Conservation (phyloP, 2,329 filamentous ascomycete species). For the Alternaria alternata region DNA sequence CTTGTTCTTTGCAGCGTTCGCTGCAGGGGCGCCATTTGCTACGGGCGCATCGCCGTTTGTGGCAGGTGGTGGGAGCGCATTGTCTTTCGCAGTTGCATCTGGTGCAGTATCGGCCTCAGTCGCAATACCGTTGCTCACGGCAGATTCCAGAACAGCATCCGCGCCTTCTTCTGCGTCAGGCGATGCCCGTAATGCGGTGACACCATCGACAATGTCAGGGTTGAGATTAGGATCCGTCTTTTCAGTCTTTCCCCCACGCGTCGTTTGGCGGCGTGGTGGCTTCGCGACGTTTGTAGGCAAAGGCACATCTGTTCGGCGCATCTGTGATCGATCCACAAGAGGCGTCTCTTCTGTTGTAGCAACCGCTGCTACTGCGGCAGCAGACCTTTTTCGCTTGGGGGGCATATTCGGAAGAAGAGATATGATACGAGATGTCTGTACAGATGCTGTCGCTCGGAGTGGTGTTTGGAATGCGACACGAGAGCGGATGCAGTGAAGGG, state of each 20-base stretch:
- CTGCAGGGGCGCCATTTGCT: slow-evolving; percentile 19
- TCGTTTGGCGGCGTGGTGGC: slow-evolving; percentile 37
- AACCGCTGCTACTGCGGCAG: slow-evolving; percentile 30
- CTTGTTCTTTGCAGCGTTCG: slow-evolving; percentile 31
- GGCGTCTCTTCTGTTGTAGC: slow-evolving; percentile 18
- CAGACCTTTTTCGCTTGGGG: slow-evolving; percentile 43
- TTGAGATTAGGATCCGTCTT: slow-evolving; percentile 48
- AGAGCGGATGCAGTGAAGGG: slow-evolving; percentile 27
- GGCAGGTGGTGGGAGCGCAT: slow-evolving; percentile 18
- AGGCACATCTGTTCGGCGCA: slow-evolving; percentile 35
- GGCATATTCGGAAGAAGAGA: slow-evolving; percentile 30
- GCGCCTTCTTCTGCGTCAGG: slow-evolving; percentile 50
- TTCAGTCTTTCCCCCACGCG: slow-evolving; percentile 32
- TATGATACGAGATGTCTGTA: slow-evolving; percentile 15
- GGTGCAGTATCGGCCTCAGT: slow-evolving; percentile 23
- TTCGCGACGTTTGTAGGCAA: slow-evolving; percentile 30
- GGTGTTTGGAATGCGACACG: slow-evolving; percentile 26
- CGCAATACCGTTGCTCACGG: slow-evolving; percentile 18
- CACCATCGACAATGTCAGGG: slow-evolving; percentile 53
- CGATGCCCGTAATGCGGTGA: slow-evolving; percentile 54
- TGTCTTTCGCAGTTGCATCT: slow-evolving; percentile 28
- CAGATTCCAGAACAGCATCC: slow-evolving; percentile 19
- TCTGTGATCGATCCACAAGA: slow-evolving; percentile 21
- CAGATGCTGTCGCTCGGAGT: slow-evolving; percentile 22
- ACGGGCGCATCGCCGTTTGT: slow-evolving; percentile 20